Evolutionary conservation across 2,329 filamentous ascomycete genomes (phyloP).

Genomic region (Trichoderma guizhouense): DNA sequence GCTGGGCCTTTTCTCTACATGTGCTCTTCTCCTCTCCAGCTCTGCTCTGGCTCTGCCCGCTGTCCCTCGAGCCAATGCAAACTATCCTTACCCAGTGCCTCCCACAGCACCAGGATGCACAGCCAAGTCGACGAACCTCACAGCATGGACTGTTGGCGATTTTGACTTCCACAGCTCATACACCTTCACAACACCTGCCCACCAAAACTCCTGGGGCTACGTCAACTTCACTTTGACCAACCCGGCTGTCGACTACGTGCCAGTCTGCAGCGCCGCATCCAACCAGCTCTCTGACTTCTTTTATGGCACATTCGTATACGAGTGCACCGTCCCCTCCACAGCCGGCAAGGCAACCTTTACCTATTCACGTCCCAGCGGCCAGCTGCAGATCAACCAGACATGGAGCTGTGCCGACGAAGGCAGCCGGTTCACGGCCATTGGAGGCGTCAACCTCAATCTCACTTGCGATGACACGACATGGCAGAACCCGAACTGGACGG

Average conservation of each 20-base stretch:
- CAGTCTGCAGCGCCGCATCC: slow-evolving; percentile 41
- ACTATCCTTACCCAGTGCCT: background rate
- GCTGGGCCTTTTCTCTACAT: slow-evolving; percentile 22
- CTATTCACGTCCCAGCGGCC: slow-evolving; percentile 36
- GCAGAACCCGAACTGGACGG: slow-evolving; percentile 33
- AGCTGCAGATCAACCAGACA: slow-evolving; percentile 45
- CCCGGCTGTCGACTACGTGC: slow-evolving; percentile 38
- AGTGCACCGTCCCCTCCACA: slow-evolving; percentile 37
- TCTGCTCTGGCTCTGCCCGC: slow-evolving; percentile 26
- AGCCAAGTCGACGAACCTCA: slow-evolving; percentile 21
- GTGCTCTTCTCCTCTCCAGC: slow-evolving; percentile 25
- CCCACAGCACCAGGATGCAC: slow-evolving; percentile 22
- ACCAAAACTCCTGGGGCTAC: slow-evolving; percentile 48
- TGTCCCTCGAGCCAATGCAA: background rate
- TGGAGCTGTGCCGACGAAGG: slow-evolving; percentile 46
- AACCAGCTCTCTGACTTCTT: slow-evolving; percentile 47
- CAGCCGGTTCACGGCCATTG: slow-evolving; percentile 29
- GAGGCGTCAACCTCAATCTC: slow-evolving; percentile 28
- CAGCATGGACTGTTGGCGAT: slow-evolving; percentile 39
- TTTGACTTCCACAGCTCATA: slow-evolving; percentile 50
- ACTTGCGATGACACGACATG: slow-evolving; percentile 28
- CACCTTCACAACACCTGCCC: slow-evolving; percentile 48
- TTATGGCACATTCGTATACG: slow-evolving; percentile 45
- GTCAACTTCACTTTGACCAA: slow-evolving; percentile 50
- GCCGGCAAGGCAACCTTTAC: slow-evolving; percentile 38